Evolutionary conservation across 2,329 filamentous ascomycete genomes (phyloP).

Genomic region (Botrytis cinerea): DNA sequence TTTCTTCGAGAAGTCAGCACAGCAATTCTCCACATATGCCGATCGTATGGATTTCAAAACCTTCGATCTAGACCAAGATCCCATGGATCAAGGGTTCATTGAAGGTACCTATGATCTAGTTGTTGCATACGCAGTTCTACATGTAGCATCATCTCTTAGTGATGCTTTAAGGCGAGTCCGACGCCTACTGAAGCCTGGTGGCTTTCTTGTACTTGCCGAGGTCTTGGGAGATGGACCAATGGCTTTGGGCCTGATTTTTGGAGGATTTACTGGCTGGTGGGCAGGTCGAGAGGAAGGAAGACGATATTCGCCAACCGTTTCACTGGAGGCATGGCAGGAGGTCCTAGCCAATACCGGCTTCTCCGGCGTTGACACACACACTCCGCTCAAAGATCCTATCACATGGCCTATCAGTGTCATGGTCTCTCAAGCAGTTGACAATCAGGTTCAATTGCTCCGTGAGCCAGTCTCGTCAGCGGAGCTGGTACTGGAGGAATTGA

Average conservation of each 20-base stretch:
- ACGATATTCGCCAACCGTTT: not conserved
- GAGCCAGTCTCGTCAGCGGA: slow-evolving; percentile 14
- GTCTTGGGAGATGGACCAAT: not conserved
- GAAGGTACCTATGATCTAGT: not conserved
- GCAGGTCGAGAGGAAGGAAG: slow-evolving; percentile 28
- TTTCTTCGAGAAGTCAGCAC: not conserved
- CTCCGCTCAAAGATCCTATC: slow-evolving; percentile 16
- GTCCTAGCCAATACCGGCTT: slow-evolving; percentile 37
- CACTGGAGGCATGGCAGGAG: slow-evolving; percentile 31
- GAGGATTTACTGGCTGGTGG: slow-evolving; percentile 26
- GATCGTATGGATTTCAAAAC: slow-evolving; percentile 1
- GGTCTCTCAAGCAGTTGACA: slow-evolving; percentile 25
- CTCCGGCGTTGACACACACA: slow-evolving; percentile 34
- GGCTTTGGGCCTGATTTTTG: not conserved
- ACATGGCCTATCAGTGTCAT: not conserved
- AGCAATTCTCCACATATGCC: not conserved
- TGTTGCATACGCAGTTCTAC: not conserved
- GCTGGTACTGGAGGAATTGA: not conserved
- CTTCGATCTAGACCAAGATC: not conserved
- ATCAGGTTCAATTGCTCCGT: slow-evolving; percentile 18
- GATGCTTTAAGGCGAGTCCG: not conserved
- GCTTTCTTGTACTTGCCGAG: not conserved
- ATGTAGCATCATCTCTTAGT: slow-evolving; percentile 1
- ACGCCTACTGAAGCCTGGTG: not conserved
- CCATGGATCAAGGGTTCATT: not conserved